A percentile compares a stretch with the other conserved stretches of the same genome.
phyloP scores from a whole-genome alignment of 257 asterid genomes.

The Paraleonurus japonicus region DNA sequence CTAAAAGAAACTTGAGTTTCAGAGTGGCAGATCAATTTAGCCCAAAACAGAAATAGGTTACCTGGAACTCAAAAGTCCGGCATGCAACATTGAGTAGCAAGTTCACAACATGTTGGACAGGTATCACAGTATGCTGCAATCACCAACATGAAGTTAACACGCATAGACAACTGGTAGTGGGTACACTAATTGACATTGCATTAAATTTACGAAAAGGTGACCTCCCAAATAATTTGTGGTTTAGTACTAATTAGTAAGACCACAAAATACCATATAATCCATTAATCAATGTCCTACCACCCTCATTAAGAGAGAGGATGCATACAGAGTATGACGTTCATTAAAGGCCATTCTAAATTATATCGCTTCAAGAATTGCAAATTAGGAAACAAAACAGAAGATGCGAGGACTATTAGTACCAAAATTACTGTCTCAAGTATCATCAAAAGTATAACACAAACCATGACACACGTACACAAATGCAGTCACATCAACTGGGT shows the following conservation, averaged over 20 bases:
- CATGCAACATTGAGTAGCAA: conserved; percentile 86
- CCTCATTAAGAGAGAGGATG: background rate
- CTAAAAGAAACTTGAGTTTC: conserved; percentile 14
- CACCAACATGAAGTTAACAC: conserved; percentile 17
- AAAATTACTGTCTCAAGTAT: too few relatives aligned
- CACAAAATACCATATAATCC: background rate
- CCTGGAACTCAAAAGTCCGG: conserved; percentile 98
- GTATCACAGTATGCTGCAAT: conserved; percentile 93
- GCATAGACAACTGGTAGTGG: background rate
- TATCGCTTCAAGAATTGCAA: background rate
- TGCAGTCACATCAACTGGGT: too few relatives aligned
- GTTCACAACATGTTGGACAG: conserved; percentile 90
- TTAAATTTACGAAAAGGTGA: background rate
- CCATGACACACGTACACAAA: too few relatives aligned
- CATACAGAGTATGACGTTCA: background rate
- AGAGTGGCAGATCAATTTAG: background rate
- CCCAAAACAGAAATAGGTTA: conserved; percentile 28
- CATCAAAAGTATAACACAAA: too few relatives aligned
- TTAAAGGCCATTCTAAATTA: background rate
- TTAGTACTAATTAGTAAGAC: background rate
- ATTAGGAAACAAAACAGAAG: background rate
- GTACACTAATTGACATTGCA: background rate
- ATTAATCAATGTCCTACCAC: background rate
- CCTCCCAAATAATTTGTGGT: conserved; percentile 3
- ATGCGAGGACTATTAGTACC: too few relatives aligned